Evolutionary conservation across 768 basidiomycete species (phyloP), one percentile per base, ranked within the genome.

Genomic region (Collybia mongolica): DNA sequence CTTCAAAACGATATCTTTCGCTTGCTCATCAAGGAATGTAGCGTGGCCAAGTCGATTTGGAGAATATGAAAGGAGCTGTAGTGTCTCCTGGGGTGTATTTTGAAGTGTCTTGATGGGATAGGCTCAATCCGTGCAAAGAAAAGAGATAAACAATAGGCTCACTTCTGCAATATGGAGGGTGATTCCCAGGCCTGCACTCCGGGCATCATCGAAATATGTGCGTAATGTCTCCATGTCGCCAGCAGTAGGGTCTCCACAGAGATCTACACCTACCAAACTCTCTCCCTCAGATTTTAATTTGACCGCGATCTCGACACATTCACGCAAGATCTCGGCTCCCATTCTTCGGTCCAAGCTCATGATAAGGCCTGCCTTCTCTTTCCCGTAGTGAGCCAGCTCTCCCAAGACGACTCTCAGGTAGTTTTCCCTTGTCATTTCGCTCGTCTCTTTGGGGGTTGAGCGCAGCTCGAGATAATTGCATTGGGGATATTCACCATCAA

Each of bases 91-190:
- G 2, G 73, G 49, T 6, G 81, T 66, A 60, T 81, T 82, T 22
- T 66, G 59, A 6, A 50, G 48, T 0, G 77, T 82, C 84, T 83
- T 53, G 1, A 44, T 11, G 19, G 44, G 19, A 22, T 39, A 14
- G 49, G 38, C 29, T 24, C 23, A 15, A 39, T 14, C 39, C 22
- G 26, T 11, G 14, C n/a, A 18, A 14, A 6, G 15, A 45, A 8
- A 48, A 37, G n/a, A 14, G 6, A 36, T 22, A 9, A 8, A 42
- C 24, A 7, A 15, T 11, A 18, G 18, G 59, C 66, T n/a, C 51
- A 86, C 88, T 77, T 94, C 91, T 1, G 91, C 89, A 45, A 93
- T 84, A 64, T 93, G 91, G 32, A 93, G 63, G 0, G 91, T 93
- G n/a, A 91, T 57, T 1, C 83, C 77, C 6, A 93, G 64, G 0